These are phyloP conservation scores for Ashbya aceris DNA, from an alignment of 1,139 yeast species.

Conservation along the genomic window DNA sequence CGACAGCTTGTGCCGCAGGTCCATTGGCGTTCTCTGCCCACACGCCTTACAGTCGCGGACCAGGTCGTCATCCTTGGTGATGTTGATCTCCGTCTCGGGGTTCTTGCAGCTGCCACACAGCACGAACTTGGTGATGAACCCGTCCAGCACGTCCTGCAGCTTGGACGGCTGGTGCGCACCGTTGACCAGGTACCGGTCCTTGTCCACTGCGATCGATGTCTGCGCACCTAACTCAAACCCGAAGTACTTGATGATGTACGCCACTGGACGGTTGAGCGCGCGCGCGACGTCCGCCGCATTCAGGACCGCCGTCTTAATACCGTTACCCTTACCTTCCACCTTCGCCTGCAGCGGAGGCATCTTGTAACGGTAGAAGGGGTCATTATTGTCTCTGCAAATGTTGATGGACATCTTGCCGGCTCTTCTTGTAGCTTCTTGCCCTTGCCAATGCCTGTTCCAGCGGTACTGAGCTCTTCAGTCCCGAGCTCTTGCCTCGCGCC, in stretches of 20 bases:
- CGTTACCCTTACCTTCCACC: conserved; percentile 98
- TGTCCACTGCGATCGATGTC: conserved; percentile 68
- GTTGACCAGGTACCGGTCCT: conserved; percentile 84
- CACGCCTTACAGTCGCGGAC: conserved; percentile 97
- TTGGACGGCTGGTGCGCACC: conserved; percentile 90
- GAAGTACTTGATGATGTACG: conserved; percentile 85
- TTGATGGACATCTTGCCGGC: conserved; percentile 65
- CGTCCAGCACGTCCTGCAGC: conserved; percentile 89
- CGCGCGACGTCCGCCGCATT: conserved; percentile 91
- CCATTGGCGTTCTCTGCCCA: conserved; percentile 81
- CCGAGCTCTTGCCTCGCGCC: too few species aligned
- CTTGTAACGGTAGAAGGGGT: conserved; percentile 97
- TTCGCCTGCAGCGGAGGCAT: conserved; percentile 97
- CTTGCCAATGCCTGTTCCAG: too few species aligned
- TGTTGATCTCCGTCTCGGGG: conserved; percentile 90
- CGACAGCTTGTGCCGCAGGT: conserved; percentile 78
- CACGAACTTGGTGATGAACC: conserved; percentile 86
- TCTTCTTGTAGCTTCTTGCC: too few species aligned
- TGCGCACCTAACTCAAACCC: conserved; percentile 98
- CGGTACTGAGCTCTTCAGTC: too few species aligned
- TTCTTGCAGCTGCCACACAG: conserved; percentile 92
- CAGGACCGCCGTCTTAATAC: conserved; percentile 91
- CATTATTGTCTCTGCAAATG: conserved; percentile 94
- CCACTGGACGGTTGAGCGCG: conserved; percentile 86
- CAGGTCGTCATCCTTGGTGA: conserved; percentile 67